Evolutionary conservation across 495 filamentous ascomycete genomes (phyloP).

Genomic region (Neurospora terricola): DNA sequence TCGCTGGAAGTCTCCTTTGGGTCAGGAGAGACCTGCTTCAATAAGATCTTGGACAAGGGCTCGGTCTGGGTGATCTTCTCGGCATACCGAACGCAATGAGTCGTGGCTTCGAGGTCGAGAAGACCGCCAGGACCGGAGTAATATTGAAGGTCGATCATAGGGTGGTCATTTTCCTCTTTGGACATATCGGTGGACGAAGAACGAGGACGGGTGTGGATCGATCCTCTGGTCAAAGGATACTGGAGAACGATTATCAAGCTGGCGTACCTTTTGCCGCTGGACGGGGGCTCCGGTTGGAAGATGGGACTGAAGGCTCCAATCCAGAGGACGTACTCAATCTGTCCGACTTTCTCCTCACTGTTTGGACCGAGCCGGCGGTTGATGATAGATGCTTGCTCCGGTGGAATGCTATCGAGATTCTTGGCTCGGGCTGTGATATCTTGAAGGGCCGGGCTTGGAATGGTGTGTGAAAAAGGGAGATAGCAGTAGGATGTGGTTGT

Average conservation of each 20-base stretch:
- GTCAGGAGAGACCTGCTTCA: conserved; percentile 28
- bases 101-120: conserved; percentile 37
- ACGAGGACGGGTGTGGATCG: conserved; percentile 32
- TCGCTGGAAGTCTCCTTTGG: conserved; percentile 10
- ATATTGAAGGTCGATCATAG: conserved; percentile 36
- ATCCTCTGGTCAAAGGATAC: conserved; percentile 41
- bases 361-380: conserved; percentile 22
- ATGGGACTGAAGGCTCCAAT: conserved; percentile 39
- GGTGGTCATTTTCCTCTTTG: background rate
- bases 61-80: conserved; percentile 32
- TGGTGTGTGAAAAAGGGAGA: conserved; percentile 29
- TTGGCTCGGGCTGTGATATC: background rate
- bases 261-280: conserved; percentile 34
- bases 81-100: conserved; percentile 28
- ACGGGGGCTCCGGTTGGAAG: conserved; percentile 20
- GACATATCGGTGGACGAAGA: background rate
- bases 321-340: conserved; percentile 44
- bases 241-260: conserved; percentile 46
- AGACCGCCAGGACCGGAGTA: conserved; percentile 25
- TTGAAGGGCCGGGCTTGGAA: conserved; percentile 15
- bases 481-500: conserved; percentile 27
- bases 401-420: background rate
- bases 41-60: conserved; percentile 34
- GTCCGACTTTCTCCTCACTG: conserved; percentile 24
- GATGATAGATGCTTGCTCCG: conserved; percentile 13